Evolutionary conservation across 2,329 filamentous ascomycete species (phyloP), one percentile per base, ranked within the genome.

Genomic region (Penicillium concentricum): DNA sequence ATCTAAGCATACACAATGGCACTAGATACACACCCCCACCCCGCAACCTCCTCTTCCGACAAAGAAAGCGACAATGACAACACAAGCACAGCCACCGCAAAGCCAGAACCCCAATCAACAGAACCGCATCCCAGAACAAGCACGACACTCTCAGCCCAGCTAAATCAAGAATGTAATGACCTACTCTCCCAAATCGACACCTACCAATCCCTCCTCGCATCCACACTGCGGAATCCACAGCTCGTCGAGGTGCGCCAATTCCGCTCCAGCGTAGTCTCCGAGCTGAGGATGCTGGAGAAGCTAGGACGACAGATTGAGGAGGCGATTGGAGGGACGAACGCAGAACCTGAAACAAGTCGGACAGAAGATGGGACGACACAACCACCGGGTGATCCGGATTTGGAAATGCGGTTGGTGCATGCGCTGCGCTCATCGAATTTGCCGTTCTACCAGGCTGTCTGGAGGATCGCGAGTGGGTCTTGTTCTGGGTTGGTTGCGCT

Each of bases 381-480:
- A 16, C 5, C 32, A 34, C 15, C 48, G 50, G 61, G 58, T 28
- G 60, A 66, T 37, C n/a, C 56, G 2, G 67, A 68, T 28, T 49
- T 63, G 8, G 69, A 73, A 51, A 62, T 64, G 56, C 72, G 75
- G 52, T 68, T 77, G 16, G 68, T 78, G n/a, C 84, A 88, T 67
- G 80, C 82, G 28, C 75, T 88, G 44, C 79, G 82, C 48, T 87
- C 85, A 8, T 87, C 85, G 0, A 90, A 90, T 71, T 67, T 89
- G 12, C 81, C 84, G 0, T 89, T 88, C 66, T 84, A 86, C 52
- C 81, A 84, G 61, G 79, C 83, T 6, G 78, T 89, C 2, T 90
- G 87, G 87, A 72, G 73, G 28, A 79, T 82, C 22, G 85, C 84
- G 16, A 88, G 86, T 68, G 75, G 74, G 18, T 65, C 65, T 10